These are phyloP conservation scores for Mycogone perniciosa DNA, from an alignment of 2,329 filamentous ascomycete genomes.

Conservation along the genomic window DNA sequence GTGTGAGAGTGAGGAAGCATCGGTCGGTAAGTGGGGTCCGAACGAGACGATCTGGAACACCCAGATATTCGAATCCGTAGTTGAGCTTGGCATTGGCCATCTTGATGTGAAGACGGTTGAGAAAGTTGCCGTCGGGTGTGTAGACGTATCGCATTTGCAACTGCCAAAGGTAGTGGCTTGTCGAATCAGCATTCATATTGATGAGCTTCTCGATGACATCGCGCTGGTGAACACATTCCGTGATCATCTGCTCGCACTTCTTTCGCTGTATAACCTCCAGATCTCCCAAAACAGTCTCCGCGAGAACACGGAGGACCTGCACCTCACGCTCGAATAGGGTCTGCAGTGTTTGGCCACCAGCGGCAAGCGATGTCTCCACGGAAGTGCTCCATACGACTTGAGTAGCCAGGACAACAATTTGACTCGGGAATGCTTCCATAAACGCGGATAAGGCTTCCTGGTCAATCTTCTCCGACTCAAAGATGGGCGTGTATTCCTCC, in stretches of 20 bases:
- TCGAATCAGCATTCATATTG: constrained; percentile 63
- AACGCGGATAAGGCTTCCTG: constrained; percentile 67
- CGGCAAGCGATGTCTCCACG: constrained; percentile 69
- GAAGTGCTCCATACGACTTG: constrained; percentile 90
- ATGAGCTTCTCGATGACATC: constrained; percentile 87
- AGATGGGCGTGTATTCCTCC: constrained; percentile 72
- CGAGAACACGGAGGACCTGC: constrained; percentile 76
- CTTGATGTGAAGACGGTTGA: constrained; percentile 79
- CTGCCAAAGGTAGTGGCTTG: constrained; percentile 85
- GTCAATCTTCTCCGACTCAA: constrained; percentile 65
- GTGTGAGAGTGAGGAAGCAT: constrained; percentile 95
- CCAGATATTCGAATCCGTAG: constrained; percentile 97
- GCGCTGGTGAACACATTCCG: constrained; percentile 95
- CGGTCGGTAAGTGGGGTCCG: constrained; percentile 94
- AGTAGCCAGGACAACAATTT: constrained; percentile 90
- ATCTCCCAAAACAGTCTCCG: constrained; percentile 83
- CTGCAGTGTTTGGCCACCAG: constrained; percentile 63
- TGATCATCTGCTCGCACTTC: constrained; percentile 98
- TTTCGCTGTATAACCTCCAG: constrained; percentile 81
- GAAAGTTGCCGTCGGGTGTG: constrained; percentile 68
- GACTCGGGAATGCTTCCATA: constrained; percentile 78
- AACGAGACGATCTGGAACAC: constrained; percentile 92
- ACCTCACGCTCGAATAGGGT: constrained; percentile 76
- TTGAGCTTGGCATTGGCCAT: constrained; percentile 95
- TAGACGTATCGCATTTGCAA: constrained; percentile 97